These are phyloP conservation scores for Penicillium alfredii DNA, from an alignment of 495 filamentous ascomycete species.

Conservation along the genomic window DNA sequence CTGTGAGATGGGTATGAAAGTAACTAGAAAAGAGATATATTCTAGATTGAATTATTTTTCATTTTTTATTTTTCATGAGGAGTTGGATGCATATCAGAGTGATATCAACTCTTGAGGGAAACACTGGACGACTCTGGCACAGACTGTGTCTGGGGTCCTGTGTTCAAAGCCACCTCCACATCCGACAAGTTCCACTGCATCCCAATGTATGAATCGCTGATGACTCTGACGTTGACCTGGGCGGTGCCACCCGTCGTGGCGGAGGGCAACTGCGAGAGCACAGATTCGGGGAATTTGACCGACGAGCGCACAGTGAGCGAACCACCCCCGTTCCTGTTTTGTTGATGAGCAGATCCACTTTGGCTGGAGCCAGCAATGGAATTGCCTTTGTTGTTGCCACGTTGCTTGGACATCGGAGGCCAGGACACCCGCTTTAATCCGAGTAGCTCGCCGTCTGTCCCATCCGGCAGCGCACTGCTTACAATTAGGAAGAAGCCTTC, in stretches of 20 bases:
- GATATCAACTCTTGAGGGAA: conserved; percentile 14
- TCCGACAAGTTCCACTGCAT: conserved; percentile 57
- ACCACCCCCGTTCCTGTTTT: conserved; percentile 9
- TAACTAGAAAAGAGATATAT: no score
- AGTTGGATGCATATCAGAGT: conserved; percentile 4
- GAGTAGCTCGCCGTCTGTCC: conserved; percentile 64
- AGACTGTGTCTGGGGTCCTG: conserved; percentile 13
- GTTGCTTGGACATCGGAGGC: conserved; percentile 37
- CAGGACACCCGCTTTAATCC: conserved; percentile 82
- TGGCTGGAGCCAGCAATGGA: conserved; percentile 19
- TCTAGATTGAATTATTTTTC: conserved; percentile 1
- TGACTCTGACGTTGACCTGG: conserved; percentile 60
- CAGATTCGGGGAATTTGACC: conserved; percentile 56
- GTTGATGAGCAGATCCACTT: conserved; percentile 19
- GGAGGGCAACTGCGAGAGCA: conserved; percentile 17
- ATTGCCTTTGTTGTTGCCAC: conserved; percentile 17
- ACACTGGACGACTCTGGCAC: conserved; percentile 20
- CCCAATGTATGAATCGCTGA: conserved; percentile 83
- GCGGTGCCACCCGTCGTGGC: conserved; percentile 14
- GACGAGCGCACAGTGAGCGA: conserved; percentile 27
- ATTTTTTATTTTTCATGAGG: conserved; percentile 2
- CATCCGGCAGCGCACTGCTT: conserved; percentile 41
- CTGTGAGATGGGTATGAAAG: no score
- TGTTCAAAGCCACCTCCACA: conserved; percentile 22
- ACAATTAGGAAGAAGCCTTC: conserved; percentile 90